Conservation (phyloP, 1,139 yeast species). For the Pichia terricola region DNA sequence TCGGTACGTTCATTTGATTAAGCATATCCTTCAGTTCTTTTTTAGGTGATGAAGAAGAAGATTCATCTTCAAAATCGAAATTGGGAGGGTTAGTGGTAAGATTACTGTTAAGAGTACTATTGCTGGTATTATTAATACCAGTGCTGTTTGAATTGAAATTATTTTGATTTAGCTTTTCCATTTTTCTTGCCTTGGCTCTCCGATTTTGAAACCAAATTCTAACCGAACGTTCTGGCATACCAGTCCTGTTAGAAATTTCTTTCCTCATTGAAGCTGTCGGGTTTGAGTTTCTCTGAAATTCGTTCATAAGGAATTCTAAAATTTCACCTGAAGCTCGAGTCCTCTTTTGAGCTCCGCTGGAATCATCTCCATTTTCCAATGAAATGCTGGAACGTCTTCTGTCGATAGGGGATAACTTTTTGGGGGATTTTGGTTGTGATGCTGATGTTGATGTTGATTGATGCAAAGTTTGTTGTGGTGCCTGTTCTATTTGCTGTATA, state of each 20-base stretch:
- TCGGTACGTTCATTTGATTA: conserved; percentile 28
- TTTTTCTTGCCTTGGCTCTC: conserved; percentile 67
- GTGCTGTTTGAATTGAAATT: neutral
- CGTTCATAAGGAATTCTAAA: conserved; percentile 54
- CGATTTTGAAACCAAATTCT: conserved; percentile 94
- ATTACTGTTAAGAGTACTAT: too few relatives aligned
- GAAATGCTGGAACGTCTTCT: conserved; percentile 6
- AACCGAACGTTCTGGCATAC: conserved; percentile 86
- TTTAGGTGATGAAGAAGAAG: neutral
- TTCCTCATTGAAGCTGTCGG: conserved; percentile 62
- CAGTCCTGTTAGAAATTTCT: conserved; percentile 63
- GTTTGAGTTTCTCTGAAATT: conserved; percentile 64
- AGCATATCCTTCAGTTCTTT: conserved; percentile 6
- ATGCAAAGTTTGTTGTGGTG: neutral
- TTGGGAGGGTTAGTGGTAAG: neutral
- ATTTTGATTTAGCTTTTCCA: conserved; percentile 36
- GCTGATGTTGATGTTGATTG: neutral
- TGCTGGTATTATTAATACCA: neutral
- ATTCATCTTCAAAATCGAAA: neutral
- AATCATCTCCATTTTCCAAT: conserved; percentile 1
- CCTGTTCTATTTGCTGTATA: neutral
- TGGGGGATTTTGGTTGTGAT: conserved; percentile 9
- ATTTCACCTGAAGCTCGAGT: conserved; percentile 81
- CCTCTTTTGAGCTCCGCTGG: conserved; percentile 25
- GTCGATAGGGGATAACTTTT: conserved; percentile 3